Percentiles rank a stretch among this genome's conserved stretches.
phyloP scores from a whole-genome alignment of 2,329 filamentous ascomycete species.

The Aspergillus hiratsukae region DNA sequence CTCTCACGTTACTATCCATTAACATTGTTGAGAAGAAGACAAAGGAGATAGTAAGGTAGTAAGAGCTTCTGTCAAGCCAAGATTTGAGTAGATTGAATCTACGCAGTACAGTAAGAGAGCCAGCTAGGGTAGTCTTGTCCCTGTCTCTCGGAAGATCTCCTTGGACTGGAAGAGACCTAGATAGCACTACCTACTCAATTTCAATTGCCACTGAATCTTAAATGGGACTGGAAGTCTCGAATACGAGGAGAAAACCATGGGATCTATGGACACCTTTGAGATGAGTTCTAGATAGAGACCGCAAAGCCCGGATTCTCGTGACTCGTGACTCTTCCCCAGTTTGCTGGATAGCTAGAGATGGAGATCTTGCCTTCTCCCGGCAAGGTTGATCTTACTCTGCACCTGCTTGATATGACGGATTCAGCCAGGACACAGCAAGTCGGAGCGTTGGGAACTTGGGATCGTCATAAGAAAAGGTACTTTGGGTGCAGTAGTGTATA shows the following conservation, averaged over 20 bases:
- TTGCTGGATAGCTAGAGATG: background rate
- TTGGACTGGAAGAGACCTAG: background rate
- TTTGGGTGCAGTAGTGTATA: background rate
- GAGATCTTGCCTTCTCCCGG: background rate
- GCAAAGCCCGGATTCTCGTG: background rate
- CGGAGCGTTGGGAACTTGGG: background rate
- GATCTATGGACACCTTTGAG: no score
- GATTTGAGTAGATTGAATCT: background rate
- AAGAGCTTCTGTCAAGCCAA: background rate
- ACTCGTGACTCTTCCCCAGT: background rate
- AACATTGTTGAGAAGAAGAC: background rate
- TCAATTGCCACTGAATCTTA: background rate
- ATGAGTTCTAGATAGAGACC: background rate
- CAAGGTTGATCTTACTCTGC: no score
- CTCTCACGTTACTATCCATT: no score
- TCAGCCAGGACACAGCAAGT: background rate
- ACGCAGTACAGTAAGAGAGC: background rate
- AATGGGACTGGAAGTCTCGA: background rate
- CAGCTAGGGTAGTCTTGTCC: background rate
- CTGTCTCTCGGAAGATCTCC: background rate
- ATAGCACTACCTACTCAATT: background rate
- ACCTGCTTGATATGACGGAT: background rate
- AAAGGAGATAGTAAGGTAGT: background rate
- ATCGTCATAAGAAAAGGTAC: background rate
- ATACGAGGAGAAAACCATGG: background rate